Base-by-base conservation (phyloP, 139 green algal genomes). In the Tetradesmus obliquus region DNA sequence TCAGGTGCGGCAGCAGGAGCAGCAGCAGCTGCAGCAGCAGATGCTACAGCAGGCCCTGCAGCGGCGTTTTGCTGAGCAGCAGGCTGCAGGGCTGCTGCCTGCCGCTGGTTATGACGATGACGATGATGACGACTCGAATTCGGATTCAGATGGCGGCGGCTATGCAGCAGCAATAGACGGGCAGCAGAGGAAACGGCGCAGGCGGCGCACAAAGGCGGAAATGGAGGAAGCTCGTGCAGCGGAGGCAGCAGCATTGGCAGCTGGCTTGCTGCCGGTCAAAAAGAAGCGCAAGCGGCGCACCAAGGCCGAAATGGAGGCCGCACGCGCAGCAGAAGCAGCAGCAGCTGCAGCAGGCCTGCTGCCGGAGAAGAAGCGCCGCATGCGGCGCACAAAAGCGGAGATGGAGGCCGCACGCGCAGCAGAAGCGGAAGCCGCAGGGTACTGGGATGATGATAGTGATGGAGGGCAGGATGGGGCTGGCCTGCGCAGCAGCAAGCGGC, bases 1-100 rank as follows among this genome's bases (percentile, higher is more conserved):
- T 2, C 22, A 84, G 69, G 55, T 51, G 71, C 51, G 69, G 53
- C 71, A 83, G 15, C 71, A 69, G 53, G 86, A 90, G 86, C 86
- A 90, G 54, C 20, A 55, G 53, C 24, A 81, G 71, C 55, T 90
- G 20, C 69, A 90, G 86, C 69, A 90, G 86, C 86, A 90, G 71
- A 60, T 83, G 71, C 69, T 90, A 53, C 86, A 90, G 86, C 86
- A 60, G 45, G 12, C n/a, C 20, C 57, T 84, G 86, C 86, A 84
- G 71, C 71, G 69, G 15, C 76, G 71, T 17, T 62, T 69, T 62
- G 85, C 85, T 53, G 85, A 66, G 6, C 7, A 82, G 85, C 58
- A 66, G n/a, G 85, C 85, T 57, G 69, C 17, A 20, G 62, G 51
- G 84, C 84, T 17, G 57, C 15, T 76, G 66, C 66, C 66, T 66